These are phyloP conservation scores for Axilococcus clingmanii DNA, from an alignment of 139 green algal species.

Conservation along the genomic window DNA sequence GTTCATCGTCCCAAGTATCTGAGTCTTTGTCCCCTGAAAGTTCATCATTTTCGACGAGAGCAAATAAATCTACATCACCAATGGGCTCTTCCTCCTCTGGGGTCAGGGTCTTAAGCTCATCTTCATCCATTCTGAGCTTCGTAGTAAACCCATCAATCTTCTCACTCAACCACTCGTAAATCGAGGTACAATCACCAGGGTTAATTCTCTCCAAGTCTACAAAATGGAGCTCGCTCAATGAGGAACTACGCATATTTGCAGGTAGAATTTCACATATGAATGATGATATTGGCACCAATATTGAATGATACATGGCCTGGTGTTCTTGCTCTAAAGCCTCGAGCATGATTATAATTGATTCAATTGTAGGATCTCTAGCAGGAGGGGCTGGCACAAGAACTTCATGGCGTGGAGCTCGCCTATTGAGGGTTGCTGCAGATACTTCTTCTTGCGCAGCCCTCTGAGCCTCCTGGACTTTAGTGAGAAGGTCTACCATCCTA, in stretches of 20 bases:
- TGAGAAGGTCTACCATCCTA: constrained; percentile 39
- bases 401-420: constrained; percentile 1
- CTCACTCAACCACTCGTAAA: constrained; percentile 74
- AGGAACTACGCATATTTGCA: constrained; percentile 38
- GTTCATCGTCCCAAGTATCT: too few species aligned
- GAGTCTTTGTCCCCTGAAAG: too few species aligned
- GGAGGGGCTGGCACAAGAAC: neutral
- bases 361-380: constrained; percentile 55
- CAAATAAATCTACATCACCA: constrained; percentile 79
- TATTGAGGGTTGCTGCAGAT: neutral
- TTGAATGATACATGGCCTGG: constrained; percentile 56
- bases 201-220: constrained; percentile 71
- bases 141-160: constrained; percentile 68
- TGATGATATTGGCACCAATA: constrained; percentile 50
- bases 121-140: constrained; percentile 54
- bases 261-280: constrained; percentile 60
- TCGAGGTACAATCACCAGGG: constrained; percentile 42
- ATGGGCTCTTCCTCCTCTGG: constrained; percentile 58
- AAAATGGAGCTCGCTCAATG: constrained; percentile 44
- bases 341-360: constrained; percentile 62
- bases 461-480: constrained; percentile 9
- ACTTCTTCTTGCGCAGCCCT: constrained; percentile 27
- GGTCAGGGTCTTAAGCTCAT: constrained; percentile 42
- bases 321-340: constrained; percentile 66
- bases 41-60: too few species aligned